Evolutionary conservation across 2,329 filamentous ascomycete species (phyloP).

Genomic region (Scytalidium lignicola): DNA sequence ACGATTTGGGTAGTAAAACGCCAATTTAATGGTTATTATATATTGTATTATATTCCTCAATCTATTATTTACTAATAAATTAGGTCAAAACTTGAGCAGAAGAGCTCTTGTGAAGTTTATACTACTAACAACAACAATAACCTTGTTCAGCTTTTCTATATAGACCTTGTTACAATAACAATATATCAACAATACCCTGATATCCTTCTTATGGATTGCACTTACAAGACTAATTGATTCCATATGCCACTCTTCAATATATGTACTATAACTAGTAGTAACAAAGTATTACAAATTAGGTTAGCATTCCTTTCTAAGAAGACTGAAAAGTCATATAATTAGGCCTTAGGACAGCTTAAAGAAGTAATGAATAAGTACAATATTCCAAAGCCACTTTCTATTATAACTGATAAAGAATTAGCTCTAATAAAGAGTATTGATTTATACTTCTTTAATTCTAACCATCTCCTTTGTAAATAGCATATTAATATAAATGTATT

Average conservation of each 20-base stretch:
- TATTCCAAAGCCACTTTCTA: no score
- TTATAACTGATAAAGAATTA: no score
- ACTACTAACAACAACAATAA: not conserved
- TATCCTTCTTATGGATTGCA: no score
- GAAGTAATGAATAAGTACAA: not conserved
- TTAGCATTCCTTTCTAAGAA: not conserved
- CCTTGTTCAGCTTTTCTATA: not conserved
- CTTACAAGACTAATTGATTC: no score
- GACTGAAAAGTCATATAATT: not conserved
- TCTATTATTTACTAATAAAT: not conserved
- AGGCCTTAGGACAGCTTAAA: not conserved
- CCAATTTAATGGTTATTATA: no score
- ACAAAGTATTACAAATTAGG: no score
- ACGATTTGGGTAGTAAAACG: not conserved
- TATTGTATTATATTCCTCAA: not conserved
- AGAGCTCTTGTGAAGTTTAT: not conserved
- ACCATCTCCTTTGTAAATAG: not conserved
- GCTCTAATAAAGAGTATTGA: not conserved
- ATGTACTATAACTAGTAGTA: not conserved
- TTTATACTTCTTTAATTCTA: not conserved
- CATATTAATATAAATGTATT: conserved; percentile 3
- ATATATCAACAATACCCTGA: no score
- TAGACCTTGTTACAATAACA: no score
- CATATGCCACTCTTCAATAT: no score
- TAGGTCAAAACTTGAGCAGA: not conserved